These are phyloP conservation scores for Pterula multifida DNA, from an alignment of 1,284 basidiomycete species.

Conservation along the genomic window DNA sequence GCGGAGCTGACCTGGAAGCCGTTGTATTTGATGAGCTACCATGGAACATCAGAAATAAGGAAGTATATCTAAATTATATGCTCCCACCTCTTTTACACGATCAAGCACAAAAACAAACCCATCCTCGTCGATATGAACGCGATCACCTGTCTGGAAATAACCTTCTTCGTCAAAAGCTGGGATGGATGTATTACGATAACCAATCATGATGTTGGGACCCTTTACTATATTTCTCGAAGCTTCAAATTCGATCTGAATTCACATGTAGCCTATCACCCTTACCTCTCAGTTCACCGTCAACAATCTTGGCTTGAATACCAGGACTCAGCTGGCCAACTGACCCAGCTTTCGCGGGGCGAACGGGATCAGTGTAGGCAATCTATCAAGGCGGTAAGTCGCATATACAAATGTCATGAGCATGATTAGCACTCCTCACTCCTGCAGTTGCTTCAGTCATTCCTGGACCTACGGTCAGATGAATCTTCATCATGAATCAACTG, in stretches of 20 bases:
- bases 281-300: background rate
- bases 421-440: background rate
- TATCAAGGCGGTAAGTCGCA: too few relatives aligned
- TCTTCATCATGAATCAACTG: background rate
- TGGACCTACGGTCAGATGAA: background rate
- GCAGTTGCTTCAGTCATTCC: background rate
- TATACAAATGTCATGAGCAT: too few relatives aligned
- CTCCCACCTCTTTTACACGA: slow-evolving; percentile 22
- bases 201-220: slow-evolving; percentile 32
- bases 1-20: slow-evolving; percentile 33
- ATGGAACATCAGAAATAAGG: too few relatives aligned
- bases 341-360: background rate
- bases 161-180: slow-evolving; percentile 28
- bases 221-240: background rate
- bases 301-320: background rate
- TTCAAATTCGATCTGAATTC: too few relatives aligned
- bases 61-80: too few relatives aligned
- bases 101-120: slow-evolving; percentile 18
- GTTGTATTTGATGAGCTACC: slow-evolving; percentile 25
- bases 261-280: background rate
- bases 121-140: slow-evolving; percentile 21
- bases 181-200: slow-evolving; percentile 25
- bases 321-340: background rate
- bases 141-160: slow-evolving; percentile 35
- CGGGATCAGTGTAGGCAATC: background rate